Base-by-base conservation (phyloP, 441 rosid genomes). In the Flueggea neowawraea region DNA sequence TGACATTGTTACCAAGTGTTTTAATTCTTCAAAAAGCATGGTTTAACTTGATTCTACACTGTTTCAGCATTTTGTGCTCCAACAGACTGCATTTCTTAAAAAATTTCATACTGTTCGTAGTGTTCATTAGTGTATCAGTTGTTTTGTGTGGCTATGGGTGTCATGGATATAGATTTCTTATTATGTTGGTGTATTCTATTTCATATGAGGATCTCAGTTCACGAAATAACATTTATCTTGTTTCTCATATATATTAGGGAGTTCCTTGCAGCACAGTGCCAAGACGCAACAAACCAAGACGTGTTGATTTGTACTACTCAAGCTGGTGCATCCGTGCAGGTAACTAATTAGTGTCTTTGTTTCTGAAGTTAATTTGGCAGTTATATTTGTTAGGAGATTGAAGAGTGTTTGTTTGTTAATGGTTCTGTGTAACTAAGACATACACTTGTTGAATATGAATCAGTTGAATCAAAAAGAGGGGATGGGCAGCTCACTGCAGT, bases 271-370 rank as follows among this genome's bases (percentile, higher is more conserved):
- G 81, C 13, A 82, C 95, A 73, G 69, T 91, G 43, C 87, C 94
- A 43, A 85, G 90, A 60, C 82, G 67, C 52, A 86, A 67, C 77
- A 95, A 84, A 74, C 97, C 96, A 53, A 77, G 92, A 50, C 94
- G 99, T 15, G 97, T 95, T 45, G 99, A 91, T 75, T 69, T 89
- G 63, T 95, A 77, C 82, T 91, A 89, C 72, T 95, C 99, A 39
- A 95, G 99, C 73, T 95, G 96, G 92, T 85, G 91, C 73, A 80
- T 90, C 56, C 97, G 97, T 54, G 91, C 96, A 67, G 98, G 97
- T 90, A 82, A 47, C 28, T 48, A 15, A 14, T 47, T 47, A 10
- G 6, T 53, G 17, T 16, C 31, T 7, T 16, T 47, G 6, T 51
- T 12, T 22, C 16, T 54, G 13, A 22, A 12, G 55, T 48, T 16